A percentile compares a stretch with the other conserved stretches of the same genome.
phyloP scores from a whole-genome alignment of 345 rosid genomes.

The Eucalyptus marginata region DNA sequence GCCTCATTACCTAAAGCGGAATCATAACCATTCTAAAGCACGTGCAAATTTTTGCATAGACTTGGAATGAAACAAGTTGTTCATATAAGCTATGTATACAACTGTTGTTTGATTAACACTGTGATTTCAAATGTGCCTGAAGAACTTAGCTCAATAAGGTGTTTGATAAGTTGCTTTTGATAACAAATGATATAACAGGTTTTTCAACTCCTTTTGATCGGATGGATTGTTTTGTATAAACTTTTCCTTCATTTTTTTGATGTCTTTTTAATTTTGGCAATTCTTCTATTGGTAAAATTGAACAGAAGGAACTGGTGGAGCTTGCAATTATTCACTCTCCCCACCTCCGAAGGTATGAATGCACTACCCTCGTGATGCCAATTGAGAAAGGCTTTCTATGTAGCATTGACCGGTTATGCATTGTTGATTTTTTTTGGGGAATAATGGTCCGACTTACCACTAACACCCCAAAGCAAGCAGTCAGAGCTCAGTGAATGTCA shows the following conservation, averaged over 20 bases:
- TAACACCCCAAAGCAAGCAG: too few species aligned
- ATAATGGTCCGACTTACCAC: too few species aligned
- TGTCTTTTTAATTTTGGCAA: not conserved
- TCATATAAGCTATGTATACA: too few species aligned
- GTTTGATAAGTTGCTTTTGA: not conserved
- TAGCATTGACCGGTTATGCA: not conserved
- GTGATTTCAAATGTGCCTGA: not conserved
- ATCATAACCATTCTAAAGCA: not conserved
- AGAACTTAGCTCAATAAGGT: not conserved
- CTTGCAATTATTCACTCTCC: not conserved
- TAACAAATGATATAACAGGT: not conserved
- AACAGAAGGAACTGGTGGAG: not conserved
- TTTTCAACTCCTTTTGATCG: not conserved
- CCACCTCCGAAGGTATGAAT: not conserved
- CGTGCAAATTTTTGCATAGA: not conserved
- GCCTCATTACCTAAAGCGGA: not conserved
- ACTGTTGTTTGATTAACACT: not conserved
- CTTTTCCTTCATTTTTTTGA: not conserved
- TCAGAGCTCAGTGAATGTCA: fast-evolving
- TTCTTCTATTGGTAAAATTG: not conserved
- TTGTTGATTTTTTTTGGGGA: not conserved
- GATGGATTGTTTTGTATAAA: fast-evolving
- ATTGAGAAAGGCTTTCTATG: not conserved
- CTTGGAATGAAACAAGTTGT: not conserved
- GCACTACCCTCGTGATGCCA: not conserved